phyloP scores from a whole-genome alignment of 78 protist species.

The Chrysochromulina tobinii region DNA sequence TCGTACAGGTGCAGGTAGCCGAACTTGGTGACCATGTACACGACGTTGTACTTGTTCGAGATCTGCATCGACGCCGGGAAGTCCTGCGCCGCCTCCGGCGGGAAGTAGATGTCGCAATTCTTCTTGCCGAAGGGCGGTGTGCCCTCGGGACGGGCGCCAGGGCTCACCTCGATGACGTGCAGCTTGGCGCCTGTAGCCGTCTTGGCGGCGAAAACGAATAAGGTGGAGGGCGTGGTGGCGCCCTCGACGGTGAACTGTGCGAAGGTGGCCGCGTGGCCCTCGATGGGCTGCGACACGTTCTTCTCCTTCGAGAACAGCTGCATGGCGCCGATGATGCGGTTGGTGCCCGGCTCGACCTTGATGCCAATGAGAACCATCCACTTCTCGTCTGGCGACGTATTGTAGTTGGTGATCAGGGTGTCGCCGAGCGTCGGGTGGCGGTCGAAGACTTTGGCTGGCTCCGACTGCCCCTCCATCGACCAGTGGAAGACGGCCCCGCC shows the following conservation, averaged over 20 bases:
- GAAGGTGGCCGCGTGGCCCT: slow-evolving; percentile 93
- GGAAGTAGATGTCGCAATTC: slow-evolving; percentile 75
- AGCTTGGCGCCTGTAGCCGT: slow-evolving; percentile 75
- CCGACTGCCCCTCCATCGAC: slow-evolving; percentile 84
- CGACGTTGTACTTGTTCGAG: slow-evolving; percentile 67
- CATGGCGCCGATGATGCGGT: slow-evolving; percentile 84
- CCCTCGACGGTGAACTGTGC: slow-evolving; percentile 68
- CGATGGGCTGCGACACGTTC: slow-evolving; percentile 83
- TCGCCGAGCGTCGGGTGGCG: slow-evolving; percentile 76
- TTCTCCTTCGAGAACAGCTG: slow-evolving; percentile 94
- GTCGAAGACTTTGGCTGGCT: slow-evolving; percentile 91
- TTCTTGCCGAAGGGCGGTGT: slow-evolving; percentile 52
- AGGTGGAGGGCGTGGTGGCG: slow-evolving; percentile 61
- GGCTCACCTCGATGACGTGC: slow-evolving; percentile 78
- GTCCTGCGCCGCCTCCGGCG: slow-evolving; percentile 90
- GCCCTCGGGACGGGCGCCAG: slow-evolving; percentile 22
- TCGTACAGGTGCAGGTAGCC: slow-evolving; percentile 92
- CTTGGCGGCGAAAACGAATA: slow-evolving; percentile 82
- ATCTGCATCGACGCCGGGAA: slow-evolving; percentile 97
- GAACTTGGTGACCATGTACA: slow-evolving; percentile 90
- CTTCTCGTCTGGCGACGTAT: slow-evolving; percentile 69
- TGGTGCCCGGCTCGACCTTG: slow-evolving; percentile 33
- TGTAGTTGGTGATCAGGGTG: slow-evolving; percentile 94
- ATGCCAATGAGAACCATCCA: slow-evolving; percentile 94
- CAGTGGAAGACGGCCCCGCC: slow-evolving; percentile 96